Conservation (phyloP, 2,329 filamentous ascomycete genomes). For the Phialemoniopsis sp. region DNA sequence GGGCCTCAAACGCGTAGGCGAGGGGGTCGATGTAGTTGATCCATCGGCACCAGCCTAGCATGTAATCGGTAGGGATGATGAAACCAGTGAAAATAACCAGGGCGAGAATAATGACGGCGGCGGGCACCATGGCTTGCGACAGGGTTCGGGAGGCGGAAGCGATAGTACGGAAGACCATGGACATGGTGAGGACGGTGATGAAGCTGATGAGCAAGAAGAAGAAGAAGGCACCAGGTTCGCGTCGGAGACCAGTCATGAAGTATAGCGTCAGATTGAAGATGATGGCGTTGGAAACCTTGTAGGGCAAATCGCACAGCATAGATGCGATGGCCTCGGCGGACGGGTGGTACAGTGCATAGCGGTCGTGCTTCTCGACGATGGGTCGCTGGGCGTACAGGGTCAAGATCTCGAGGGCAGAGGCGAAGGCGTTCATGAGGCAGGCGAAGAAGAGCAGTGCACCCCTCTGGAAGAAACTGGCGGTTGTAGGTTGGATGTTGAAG, state of each 20-base stretch:
- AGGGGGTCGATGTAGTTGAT: conserved; percentile 78
- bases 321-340: conserved; percentile 84
- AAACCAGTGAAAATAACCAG: conserved; percentile 71
- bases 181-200: conserved; percentile 71
- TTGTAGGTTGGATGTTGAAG: conserved; percentile 65
- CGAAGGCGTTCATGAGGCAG: conserved; percentile 80
- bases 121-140: conserved; percentile 58
- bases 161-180: conserved; percentile 80
- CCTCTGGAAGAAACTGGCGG: conserved; percentile 71
- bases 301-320: conserved; percentile 82
- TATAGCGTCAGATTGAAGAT: conserved; percentile 78
- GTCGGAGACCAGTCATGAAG: conserved; percentile 79
- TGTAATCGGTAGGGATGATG: conserved; percentile 61
- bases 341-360: conserved; percentile 86
- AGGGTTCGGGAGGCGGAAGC: conserved; percentile 71
- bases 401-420: conserved; percentile 76
- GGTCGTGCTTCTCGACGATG: conserved; percentile 85
- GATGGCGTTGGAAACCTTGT: conserved; percentile 71
- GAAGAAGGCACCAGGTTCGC: conserved; percentile 75
- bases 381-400: conserved; percentile 84
- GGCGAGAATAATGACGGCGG: conserved; percentile 58
- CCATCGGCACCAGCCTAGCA: conserved; percentile 80
- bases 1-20: conserved; percentile 73
- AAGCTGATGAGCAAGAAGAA: conserved; percentile 79
- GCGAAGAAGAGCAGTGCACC: conserved; percentile 84